Base-by-base conservation (phyloP, 139 green algal species). In the Coelastrella sp. region DNA sequence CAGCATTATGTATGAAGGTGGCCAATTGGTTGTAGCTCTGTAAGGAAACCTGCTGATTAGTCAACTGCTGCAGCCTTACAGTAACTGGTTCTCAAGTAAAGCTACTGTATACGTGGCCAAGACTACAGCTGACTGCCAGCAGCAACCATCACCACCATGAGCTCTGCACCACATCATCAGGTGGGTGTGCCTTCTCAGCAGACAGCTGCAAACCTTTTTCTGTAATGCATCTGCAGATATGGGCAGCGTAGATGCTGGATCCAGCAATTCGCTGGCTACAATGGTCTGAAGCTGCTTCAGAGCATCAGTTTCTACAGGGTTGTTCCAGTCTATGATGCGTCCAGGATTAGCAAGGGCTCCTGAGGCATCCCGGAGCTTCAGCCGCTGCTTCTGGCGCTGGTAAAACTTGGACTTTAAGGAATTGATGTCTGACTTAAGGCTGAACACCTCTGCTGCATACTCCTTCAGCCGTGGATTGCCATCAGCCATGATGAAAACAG, bases 171-270 rank as follows among this genome's bases (percentile, higher is more conserved):
- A 49, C 35, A 49, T 3, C 35, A 49, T 1, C 35, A 49, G 35
- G 35, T 49, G 35, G 35, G 1, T 49, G 35, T 49, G 35, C 35
- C 35, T 49, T 49, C 35, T 49, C 1, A 49, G 35, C 35, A 49
- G 35, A 49, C 35, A 49, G 72, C 72, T 14, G 78, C 59, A 59
- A 56, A 90, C 85, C 85, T 81, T 83, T 9, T 78, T 74, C 27
- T 90, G 73, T 12, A 90, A 60, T 8, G 74, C 74, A 60, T 90
- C 85, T 84, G 59, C 85, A 58, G 85, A 63, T 24, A 84, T 84
- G 17, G 85, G 73, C 74, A 90, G 59, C 7, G 73, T 90, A 25
- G 25, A 75, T 7, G 85, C 73, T 59, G 74, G 73, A 25, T 90
- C 73, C 73, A 90, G 24, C 73, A 90, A 22, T 73, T 66, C 85